Base-by-base conservation (phyloP, 148 eudicot species). In the Fagopyrum homotropicum region DNA sequence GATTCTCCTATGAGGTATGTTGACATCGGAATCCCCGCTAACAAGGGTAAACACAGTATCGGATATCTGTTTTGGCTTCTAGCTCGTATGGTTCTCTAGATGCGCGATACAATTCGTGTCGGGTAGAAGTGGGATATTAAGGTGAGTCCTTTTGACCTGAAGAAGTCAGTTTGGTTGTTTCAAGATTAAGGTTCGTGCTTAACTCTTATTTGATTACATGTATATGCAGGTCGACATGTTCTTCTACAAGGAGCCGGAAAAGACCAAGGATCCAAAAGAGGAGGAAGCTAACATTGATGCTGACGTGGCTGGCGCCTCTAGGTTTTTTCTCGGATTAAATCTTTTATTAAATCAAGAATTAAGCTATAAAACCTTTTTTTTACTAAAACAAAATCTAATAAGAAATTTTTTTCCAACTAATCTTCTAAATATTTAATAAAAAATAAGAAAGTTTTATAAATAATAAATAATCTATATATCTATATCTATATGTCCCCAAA, bases 211-310 rank as follows among this genome's bases (percentile, higher is more conserved):
- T 52, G 17, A 15, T 14, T 52, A 15, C 4, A 7, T 49, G 52
- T 14, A 30, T 76, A 19, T 72, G 84, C 82, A 91, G 97, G 97
- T 91, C 52, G 97, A 91, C 74, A 68, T 91, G 56, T 91, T 91
- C 71, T 89, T 91, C 86, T 91, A 84, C 83, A 83, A 93, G 64
- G 97, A 91, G 76, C 91, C 93, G 9, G 96, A 91, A 70, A 93
- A 91, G 61, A 44, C 83, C 7, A 91, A 91, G 89, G 90, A 87
- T 30, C 80, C 75, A 72, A 83, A 88, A 69, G 90, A 91, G 46
- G 97, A 89, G 60, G 91, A 86, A 52, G 78, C 73, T 19, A 78
- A 85, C 0, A 75, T 77, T 16, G 79, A 45, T 7, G 80, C 81
- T n/a, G 97, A n/a, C n/a, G n/a, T n/a, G n/a, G n/a, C n/a, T n/a